These are phyloP conservation scores for Medicago arabica DNA, from an alignment of 306 rosid species.

Conservation along the genomic window DNA sequence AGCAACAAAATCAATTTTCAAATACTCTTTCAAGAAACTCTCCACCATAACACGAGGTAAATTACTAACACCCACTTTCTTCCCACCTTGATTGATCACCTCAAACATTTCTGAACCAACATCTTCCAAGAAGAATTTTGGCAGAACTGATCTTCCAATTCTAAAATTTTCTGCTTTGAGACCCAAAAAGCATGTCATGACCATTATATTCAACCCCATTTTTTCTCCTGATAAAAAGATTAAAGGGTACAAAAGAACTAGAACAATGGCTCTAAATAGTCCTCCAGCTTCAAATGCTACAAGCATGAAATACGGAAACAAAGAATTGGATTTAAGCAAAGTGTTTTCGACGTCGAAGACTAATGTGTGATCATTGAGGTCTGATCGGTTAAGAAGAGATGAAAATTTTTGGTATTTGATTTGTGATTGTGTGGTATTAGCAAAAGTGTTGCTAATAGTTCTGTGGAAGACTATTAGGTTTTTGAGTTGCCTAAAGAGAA, in stretches of 20 bases:
- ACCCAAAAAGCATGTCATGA: constrained; percentile 78
- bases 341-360: constrained; percentile 75
- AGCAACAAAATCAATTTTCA: constrained; percentile 67
- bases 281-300: constrained; percentile 91
- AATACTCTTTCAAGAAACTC: constrained; percentile 74
- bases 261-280: constrained; percentile 54
- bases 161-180: constrained; percentile 67
- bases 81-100: constrained; percentile 54
- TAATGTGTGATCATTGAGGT: constrained; percentile 53
- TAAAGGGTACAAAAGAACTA: constrained; percentile 66
- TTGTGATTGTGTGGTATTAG: constrained; percentile 22
- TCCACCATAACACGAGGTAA: constrained; percentile 79
- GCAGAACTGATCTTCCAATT: constrained; percentile 71
- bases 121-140: constrained; percentile 75
- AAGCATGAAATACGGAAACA: constrained; percentile 85
- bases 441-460: constrained; percentile 43
- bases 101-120: constrained; percentile 75
- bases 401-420: constrained; percentile 47
- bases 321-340: constrained; percentile 59
- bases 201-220: constrained; percentile 76
- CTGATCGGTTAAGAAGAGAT: constrained; percentile 51
- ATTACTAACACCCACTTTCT: constrained; percentile 63
- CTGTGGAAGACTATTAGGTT: constrained; percentile 42
- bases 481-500: constrained; percentile 55
- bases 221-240: constrained; percentile 51